Conservation (phyloP, 345 rosid species). For the Citropsis articulata region DNA sequence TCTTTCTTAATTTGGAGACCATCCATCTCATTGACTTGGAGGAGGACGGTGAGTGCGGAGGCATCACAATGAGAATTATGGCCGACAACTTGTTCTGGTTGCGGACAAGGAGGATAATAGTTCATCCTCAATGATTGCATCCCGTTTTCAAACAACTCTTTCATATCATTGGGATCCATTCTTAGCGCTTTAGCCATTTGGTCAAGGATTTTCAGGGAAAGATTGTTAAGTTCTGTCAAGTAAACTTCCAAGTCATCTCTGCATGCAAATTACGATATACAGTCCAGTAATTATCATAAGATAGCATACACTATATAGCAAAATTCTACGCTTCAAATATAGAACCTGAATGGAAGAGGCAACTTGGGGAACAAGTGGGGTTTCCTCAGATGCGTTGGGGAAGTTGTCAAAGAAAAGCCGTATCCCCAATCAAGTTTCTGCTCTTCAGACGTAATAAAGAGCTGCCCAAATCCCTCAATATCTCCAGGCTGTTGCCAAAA, state of each 20-base stretch:
- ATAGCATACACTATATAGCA: too few species aligned
- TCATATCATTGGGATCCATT: background rate
- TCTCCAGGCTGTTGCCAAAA: background rate
- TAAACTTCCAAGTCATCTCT: constrained; percentile 15
- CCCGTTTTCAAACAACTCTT: constrained; percentile 31
- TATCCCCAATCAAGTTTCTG: constrained; percentile 5
- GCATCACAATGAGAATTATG: constrained; percentile 50
- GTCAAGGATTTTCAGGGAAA: background rate
- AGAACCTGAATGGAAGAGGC: constrained; percentile 5
- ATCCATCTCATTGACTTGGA: constrained; percentile 40
- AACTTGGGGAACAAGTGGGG: constrained; percentile 10
- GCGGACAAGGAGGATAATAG: constrained; percentile 64
- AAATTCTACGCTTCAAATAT: background rate
- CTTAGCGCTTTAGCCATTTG: constrained; percentile 1
- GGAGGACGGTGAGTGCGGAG: constrained; percentile 44
- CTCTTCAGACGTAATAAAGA: constrained; percentile 2
- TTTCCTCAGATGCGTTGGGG: background rate
- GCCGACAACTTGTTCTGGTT: constrained; percentile 45
- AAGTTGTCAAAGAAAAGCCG: constrained; percentile 4
- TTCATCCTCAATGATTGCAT: constrained; percentile 49
- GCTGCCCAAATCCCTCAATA: background rate
- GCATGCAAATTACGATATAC: background rate
- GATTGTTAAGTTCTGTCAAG: background rate
- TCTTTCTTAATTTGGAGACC: constrained; percentile 62
- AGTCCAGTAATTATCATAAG: too few species aligned